Percentiles rank a stretch among this genome's conserved stretches.
phyloP scores from a whole-genome alignment of 768 basidiomycete genomes.

The Tricholoma sp. region DNA sequence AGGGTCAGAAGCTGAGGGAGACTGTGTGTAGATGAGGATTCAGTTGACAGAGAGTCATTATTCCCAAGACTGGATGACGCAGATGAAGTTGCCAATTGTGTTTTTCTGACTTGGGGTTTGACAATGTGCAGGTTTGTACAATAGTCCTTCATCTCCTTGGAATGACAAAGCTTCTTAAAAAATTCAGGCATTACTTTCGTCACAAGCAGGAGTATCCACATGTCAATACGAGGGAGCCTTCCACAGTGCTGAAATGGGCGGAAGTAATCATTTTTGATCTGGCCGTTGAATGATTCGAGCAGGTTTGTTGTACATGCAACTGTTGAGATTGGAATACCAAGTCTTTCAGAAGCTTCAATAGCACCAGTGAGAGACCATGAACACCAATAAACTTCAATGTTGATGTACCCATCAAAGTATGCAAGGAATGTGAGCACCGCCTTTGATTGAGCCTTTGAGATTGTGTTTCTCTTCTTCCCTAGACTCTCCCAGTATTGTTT shows the following conservation, averaged over 20 bases:
- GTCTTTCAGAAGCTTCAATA: conserved; percentile 17
- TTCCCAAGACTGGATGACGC: too few relatives aligned
- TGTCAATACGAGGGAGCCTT: conserved; percentile 15
- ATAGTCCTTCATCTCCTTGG: not conserved
- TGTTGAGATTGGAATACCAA: conserved; percentile 16
- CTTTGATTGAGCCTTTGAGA: conserved; percentile 12
- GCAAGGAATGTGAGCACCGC: conserved; percentile 17
- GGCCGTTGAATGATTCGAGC: conserved; percentile 31
- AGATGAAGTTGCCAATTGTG: too few relatives aligned
- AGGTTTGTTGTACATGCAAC: conserved; percentile 29
- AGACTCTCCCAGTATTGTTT: too few relatives aligned
- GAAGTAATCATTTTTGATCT: conserved; percentile 23
- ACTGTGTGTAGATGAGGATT: too few relatives aligned
- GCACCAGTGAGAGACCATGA: conserved; percentile 26
- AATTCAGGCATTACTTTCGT: conserved; percentile 18
- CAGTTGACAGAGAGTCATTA: too few relatives aligned
- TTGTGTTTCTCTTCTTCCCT: too few relatives aligned
- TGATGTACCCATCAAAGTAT: conserved; percentile 15
- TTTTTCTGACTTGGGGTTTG: too few relatives aligned
- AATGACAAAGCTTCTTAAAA: conserved; percentile 7
- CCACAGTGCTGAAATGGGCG: conserved; percentile 18
- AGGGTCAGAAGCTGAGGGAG: too few relatives aligned
- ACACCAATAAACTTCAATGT: conserved; percentile 16
- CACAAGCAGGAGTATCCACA: conserved; percentile 16
- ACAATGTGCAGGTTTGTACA: not conserved